Percentiles rank a stretch among this genome's conserved stretches.
These are phyloP conservation scores for Cenchrus purpureus DNA, from an alignment of 176 grass and related monocot genomes.

Conservation along the genomic window DNA sequence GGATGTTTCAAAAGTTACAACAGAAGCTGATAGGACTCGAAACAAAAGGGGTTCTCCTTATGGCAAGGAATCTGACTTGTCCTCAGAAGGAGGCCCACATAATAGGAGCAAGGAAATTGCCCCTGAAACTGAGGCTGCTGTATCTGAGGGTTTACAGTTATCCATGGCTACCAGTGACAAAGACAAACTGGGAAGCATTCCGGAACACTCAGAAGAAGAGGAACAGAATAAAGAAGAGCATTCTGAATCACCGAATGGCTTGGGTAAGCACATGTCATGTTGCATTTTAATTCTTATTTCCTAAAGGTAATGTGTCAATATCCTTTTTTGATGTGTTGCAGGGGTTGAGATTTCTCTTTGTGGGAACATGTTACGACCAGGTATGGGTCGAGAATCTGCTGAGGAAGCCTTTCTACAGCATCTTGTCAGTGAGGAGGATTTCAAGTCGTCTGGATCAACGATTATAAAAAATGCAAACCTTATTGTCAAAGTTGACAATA, in stretches of 20 bases:
- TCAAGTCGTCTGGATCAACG: constrained; percentile 75
- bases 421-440: constrained; percentile 70
- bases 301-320: constrained; percentile 35
- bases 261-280: constrained; percentile 60
- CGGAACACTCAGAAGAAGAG: constrained; percentile 59
- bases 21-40: constrained; percentile 21
- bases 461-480: constrained; percentile 91
- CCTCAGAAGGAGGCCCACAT: constrained; percentile 31
- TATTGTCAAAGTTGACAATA: constrained; percentile 74
- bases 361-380: constrained; percentile 72
- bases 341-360: constrained; percentile 94
- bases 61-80: constrained; percentile 39
- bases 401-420: constrained; percentile 80
- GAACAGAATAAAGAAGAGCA: constrained; percentile 56
- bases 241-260: constrained; percentile 49
- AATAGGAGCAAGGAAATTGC: constrained; percentile 26
- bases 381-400: constrained; percentile 77
- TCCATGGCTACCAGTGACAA: constrained; percentile 48
- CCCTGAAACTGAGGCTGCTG: constrained; percentile 31
- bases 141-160: constrained; percentile 40
- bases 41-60: constrained; percentile 11
- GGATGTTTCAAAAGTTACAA: constrained; percentile 36
- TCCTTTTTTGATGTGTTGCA: constrained; percentile 53
- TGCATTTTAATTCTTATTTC: constrained; percentile 29
- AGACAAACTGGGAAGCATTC: constrained; percentile 62